phyloP scores from a whole-genome alignment of 805 yeast species.

The Blastobotrys robertii region DNA sequence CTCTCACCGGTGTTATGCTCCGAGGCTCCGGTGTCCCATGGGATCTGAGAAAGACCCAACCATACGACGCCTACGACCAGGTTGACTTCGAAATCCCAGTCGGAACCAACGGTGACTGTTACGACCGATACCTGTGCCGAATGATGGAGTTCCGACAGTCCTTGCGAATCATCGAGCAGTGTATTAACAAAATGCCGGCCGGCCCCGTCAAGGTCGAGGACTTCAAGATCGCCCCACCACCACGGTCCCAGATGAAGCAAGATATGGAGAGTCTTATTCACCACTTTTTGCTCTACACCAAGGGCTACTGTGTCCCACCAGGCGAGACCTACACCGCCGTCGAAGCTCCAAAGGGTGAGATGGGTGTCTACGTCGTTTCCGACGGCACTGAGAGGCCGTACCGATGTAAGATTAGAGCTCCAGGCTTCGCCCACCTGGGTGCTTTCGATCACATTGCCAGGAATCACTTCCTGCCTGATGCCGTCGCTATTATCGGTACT shows the following conservation, averaged over 20 bases:
- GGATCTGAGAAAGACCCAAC: constrained; percentile 78
- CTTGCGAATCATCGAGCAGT: constrained; percentile 78
- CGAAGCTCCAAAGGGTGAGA: constrained; percentile 93
- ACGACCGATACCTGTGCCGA: constrained; percentile 78
- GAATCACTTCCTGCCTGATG: constrained; percentile 83
- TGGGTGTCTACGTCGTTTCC: constrained; percentile 82
- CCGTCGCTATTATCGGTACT: constrained; percentile 88
- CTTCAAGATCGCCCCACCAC: constrained; percentile 75
- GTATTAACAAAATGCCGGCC: constrained; percentile 84
- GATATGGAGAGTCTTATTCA: constrained; percentile 90
- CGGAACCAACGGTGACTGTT: constrained; percentile 82
- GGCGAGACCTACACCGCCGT: constrained; percentile 89
- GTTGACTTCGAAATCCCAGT: constrained; percentile 85
- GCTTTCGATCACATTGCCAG: constrained; percentile 82
- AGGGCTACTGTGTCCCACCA: constrained; percentile 80
- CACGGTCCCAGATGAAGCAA: constrained; percentile 74
- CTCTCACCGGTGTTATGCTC: constrained; percentile 78
- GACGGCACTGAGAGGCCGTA: constrained; percentile 89
- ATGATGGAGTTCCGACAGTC: constrained; percentile 92
- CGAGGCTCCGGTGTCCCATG: constrained; percentile 86
- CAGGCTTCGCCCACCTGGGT: constrained; percentile 84
- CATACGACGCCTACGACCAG: constrained; percentile 80
- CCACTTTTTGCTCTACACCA: constrained; percentile 78
- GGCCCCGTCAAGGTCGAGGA: constrained; percentile 90
- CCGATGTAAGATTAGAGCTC: constrained; percentile 89